Percentiles rank a stretch among this genome's conserved stretches.
Conservation (phyloP, 2,329 filamentous ascomycete species). For the Aureobasidium sp. region DNA sequence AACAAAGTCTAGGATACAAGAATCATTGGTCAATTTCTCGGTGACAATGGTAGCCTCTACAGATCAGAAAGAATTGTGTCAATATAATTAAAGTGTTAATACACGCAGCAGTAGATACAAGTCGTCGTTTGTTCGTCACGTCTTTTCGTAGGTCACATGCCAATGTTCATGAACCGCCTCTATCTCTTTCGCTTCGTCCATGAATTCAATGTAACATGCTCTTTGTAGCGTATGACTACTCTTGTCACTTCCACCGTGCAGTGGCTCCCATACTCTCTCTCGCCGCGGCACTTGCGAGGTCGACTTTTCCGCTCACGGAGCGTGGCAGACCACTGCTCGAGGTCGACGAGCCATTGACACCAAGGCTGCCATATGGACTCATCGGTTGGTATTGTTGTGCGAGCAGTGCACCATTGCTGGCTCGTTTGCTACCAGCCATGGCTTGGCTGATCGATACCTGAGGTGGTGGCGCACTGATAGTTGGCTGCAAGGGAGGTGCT, state of each 20-base stretch:
- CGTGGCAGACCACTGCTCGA: constrained; percentile 16
- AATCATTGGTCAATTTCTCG: neutral
- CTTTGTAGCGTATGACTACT: neutral
- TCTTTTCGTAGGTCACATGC: constrained; percentile 4
- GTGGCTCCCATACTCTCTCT: constrained; percentile 23
- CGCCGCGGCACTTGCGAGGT: constrained; percentile 24
- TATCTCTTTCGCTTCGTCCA: neutral
- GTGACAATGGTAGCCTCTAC: neutral
- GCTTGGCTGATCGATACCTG: constrained; percentile 6
- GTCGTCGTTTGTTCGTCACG: neutral
- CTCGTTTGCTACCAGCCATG: constrained; percentile 23
- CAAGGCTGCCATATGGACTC: neutral
- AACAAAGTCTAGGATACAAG: neutral
- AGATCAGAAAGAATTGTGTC: neutral
- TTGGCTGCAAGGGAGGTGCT: neutral
- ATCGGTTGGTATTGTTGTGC: constrained; percentile 15
- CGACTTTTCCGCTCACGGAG: constrained; percentile 16
- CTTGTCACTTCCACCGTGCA: constrained; percentile 14
- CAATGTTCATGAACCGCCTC: constrained; percentile 10
- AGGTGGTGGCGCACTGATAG: constrained; percentile 1
- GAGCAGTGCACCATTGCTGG: constrained; percentile 22
- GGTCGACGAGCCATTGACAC: neutral
- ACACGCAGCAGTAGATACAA: neutral
- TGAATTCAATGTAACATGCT: neutral
- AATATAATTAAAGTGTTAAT: constrained; percentile 2